These are phyloP conservation scores for Excoecaria agallocha DNA, from an alignment of 345 rosid genomes.

Conservation along the genomic window DNA sequence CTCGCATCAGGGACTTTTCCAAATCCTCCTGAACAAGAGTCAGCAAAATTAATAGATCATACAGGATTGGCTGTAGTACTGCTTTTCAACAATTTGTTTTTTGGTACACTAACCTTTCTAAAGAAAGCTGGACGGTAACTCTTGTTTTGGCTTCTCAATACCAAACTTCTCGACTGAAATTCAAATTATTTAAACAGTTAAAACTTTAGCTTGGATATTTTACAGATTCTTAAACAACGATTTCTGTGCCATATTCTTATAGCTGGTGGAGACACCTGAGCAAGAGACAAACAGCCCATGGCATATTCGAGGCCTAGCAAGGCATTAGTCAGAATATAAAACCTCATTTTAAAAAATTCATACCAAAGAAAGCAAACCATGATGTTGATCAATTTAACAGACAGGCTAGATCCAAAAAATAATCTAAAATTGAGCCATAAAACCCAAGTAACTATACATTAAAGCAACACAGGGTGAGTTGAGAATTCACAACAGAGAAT, in stretches of 20 bases:
- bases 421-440: not conserved
- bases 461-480: too few species aligned
- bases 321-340: not conserved
- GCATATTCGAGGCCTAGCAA: not conserved
- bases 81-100: too few species aligned
- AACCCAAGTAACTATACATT: not conserved
- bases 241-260: not conserved
- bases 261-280: not conserved
- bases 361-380: not conserved
- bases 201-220: not conserved
- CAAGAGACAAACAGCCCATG: slow-evolving; percentile 1
- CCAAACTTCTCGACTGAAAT: slow-evolving; percentile 86
- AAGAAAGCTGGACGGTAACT: slow-evolving; percentile 88
- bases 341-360: not conserved
- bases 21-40: slow-evolving; percentile 63
- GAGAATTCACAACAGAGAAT: not conserved
- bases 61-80: too few species aligned
- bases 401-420: not conserved
- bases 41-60: not conserved
- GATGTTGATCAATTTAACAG: not conserved
- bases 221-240: not conserved
- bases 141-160: slow-evolving; percentile 65
- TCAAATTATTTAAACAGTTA: slow-evolving; percentile 15
- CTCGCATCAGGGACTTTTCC: slow-evolving; percentile 67
- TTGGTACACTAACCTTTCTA: slow-evolving; percentile 59